Conservation (phyloP, 768 basidiomycete genomes). For the Suillus cothurnatus region DNA sequence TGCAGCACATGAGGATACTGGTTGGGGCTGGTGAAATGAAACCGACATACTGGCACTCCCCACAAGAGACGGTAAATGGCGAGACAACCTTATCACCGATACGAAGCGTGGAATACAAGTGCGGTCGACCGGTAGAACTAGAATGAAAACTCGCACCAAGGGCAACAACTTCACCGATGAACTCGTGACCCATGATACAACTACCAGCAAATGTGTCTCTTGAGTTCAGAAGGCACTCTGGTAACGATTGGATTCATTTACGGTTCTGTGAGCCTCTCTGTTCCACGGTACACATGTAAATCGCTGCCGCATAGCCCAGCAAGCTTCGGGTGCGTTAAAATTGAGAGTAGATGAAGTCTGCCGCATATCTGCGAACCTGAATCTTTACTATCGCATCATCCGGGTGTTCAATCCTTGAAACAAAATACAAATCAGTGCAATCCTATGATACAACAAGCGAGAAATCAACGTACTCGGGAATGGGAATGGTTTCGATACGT, state of each 20-base stretch:
- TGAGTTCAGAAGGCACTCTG: not conserved
- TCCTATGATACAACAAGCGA: not conserved
- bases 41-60: constrained; percentile 75
- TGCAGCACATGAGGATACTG: constrained; percentile 26
- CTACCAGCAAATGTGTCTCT: constrained; percentile 35
- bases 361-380: constrained; percentile 43
- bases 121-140: constrained; percentile 50
- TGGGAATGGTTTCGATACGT: constrained; percentile 61
- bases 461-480: constrained; percentile 50
- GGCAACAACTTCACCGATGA: constrained; percentile 70
- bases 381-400: constrained; percentile 83
- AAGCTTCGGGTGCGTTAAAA: constrained; percentile 41
- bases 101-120: constrained; percentile 62
- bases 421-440: not conserved
- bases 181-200: constrained; percentile 74
- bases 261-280: constrained; percentile 53
- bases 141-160: constrained; percentile 62
- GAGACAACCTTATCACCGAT: constrained; percentile 79
- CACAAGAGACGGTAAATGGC: constrained; percentile 80
- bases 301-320: constrained; percentile 76
- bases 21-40: not conserved
- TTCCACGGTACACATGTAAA: constrained; percentile 73
- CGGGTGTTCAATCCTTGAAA: constrained; percentile 60
- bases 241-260: constrained; percentile 33
- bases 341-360: not conserved